phyloP scores from a whole-genome alignment of 2,329 filamentous ascomycete genomes.

The Eutypa lata region DNA sequence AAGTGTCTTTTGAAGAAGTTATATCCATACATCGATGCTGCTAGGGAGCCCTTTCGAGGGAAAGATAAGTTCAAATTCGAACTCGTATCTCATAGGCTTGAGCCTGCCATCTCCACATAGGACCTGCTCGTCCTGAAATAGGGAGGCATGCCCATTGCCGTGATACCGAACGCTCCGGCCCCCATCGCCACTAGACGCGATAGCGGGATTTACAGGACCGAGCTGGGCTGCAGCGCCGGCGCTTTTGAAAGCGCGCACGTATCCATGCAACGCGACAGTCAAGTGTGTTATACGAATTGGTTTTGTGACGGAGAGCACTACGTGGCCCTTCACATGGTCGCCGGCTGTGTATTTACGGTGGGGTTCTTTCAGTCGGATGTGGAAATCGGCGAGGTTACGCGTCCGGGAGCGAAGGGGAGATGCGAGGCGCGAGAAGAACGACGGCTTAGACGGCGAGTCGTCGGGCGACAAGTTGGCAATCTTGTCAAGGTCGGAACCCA shows the following conservation, averaged over 20 bases:
- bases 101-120: conserved; percentile 76
- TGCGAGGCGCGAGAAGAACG: conserved; percentile 52
- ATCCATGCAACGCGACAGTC: conserved; percentile 74
- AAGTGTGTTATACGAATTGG: conserved; percentile 76
- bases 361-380: conserved; percentile 73
- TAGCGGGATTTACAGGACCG: conserved; percentile 38
- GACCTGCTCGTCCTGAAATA: conserved; percentile 80
- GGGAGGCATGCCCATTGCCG: conserved; percentile 73
- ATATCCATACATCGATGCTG: conserved; percentile 78
- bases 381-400: conserved; percentile 73
- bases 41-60: conserved; percentile 72
- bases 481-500: conserved; percentile 42
- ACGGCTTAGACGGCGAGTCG: conserved; percentile 38
- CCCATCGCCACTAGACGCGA: conserved; percentile 33
- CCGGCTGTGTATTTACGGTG: conserved; percentile 74
- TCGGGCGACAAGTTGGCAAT: conserved; percentile 34
- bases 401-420: conserved; percentile 49
- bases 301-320: conserved; percentile 70
- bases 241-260: conserved; percentile 75
- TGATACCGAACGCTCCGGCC: conserved; percentile 54
- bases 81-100: conserved; percentile 72
- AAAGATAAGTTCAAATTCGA: conserved; percentile 72
- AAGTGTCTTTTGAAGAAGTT: conserved; percentile 10
- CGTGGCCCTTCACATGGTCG: conserved; percentile 69
- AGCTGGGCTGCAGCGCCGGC: conserved; percentile 54